These are phyloP conservation scores for Wickerhamomyces canadensis DNA, from an alignment of 805 yeast species.

Conservation along the genomic window DNA sequence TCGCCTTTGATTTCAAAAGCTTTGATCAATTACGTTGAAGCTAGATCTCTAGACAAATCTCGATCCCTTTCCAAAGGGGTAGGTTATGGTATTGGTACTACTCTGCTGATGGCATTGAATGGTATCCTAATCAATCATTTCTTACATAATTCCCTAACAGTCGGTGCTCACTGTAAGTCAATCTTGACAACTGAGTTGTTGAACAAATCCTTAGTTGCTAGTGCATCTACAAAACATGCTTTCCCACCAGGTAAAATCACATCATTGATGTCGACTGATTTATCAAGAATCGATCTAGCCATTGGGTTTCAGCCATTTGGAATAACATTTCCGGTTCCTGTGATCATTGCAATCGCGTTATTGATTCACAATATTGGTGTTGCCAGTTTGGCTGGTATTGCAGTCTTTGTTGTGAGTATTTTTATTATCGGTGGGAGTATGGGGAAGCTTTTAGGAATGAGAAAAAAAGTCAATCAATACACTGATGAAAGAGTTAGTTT, in stretches of 20 bases:
- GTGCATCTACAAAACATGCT: constrained; percentile 44
- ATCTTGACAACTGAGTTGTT: constrained; percentile 60
- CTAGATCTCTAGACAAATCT: constrained; percentile 33
- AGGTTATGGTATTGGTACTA: constrained; percentile 55
- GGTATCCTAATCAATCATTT: constrained; percentile 44
- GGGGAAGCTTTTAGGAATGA: constrained; percentile 41
- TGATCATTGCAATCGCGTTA: constrained; percentile 56
- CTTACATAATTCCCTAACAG: constrained; percentile 43
- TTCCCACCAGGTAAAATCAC: constrained; percentile 63
- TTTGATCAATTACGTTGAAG: constrained; percentile 49
- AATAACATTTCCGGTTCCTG: constrained; percentile 52
- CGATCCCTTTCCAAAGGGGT: constrained; percentile 42
- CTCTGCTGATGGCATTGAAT: constrained; percentile 34
- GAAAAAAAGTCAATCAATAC: constrained; percentile 48
- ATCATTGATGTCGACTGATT: constrained; percentile 70
- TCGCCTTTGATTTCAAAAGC: constrained; percentile 52
- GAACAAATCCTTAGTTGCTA: constrained; percentile 56
- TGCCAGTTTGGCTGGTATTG: constrained; percentile 62
- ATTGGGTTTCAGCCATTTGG: constrained; percentile 54
- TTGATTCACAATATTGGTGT: constrained; percentile 65
- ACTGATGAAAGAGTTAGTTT: constrained; percentile 62
- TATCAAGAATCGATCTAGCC: constrained; percentile 69
- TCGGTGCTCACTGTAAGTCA: constrained; percentile 65
- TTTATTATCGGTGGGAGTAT: constrained; percentile 38
- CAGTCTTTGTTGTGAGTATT: constrained; percentile 43